Conservation (phyloP, 768 basidiomycete genomes). For the Leccinum subgranulosum region DNA sequence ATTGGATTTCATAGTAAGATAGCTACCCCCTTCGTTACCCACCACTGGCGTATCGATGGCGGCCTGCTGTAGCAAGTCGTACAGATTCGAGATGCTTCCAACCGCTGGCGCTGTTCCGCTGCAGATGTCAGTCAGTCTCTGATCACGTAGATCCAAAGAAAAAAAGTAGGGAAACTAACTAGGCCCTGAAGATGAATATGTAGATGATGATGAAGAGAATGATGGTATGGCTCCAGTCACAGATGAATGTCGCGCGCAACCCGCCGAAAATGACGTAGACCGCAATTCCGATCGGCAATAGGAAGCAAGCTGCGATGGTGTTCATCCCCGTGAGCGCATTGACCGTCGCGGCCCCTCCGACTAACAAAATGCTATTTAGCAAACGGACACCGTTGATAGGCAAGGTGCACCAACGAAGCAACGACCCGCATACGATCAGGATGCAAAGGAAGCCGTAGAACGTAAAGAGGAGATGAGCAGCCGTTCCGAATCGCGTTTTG, state of each 20-base stretch:
- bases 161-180: slow-evolving; percentile 18
- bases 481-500: slow-evolving; percentile 45
- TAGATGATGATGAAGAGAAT: slow-evolving; percentile 42
- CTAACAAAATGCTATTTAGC: slow-evolving; percentile 12
- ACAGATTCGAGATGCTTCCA: slow-evolving; percentile 39
- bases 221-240: slow-evolving; percentile 44
- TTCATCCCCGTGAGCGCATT: slow-evolving; percentile 46
- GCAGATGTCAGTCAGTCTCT: slow-evolving; percentile 1
- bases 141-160: background rate
- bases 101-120: slow-evolving; percentile 38
- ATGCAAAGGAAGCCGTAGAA: slow-evolving; percentile 52
- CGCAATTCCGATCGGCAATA: slow-evolving; percentile 44
- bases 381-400: background rate
- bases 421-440: slow-evolving; percentile 47
- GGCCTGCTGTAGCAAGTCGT: slow-evolving; percentile 47
- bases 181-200: slow-evolving; percentile 33
- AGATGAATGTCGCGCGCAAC: slow-evolving; percentile 43
- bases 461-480: slow-evolving; percentile 47
- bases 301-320: slow-evolving; percentile 41
- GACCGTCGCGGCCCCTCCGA: slow-evolving; percentile 46
- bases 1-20: slow-evolving; percentile 55
- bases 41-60: slow-evolving; percentile 42
- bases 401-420: slow-evolving; percentile 38
- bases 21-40: slow-evolving; percentile 50
- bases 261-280: slow-evolving; percentile 43